Evolutionary conservation across 371 early-diverging fungal species (phyloP), one percentile per base, ranked within the genome.

Genomic region (Choanephora cucurbitarum): DNA sequence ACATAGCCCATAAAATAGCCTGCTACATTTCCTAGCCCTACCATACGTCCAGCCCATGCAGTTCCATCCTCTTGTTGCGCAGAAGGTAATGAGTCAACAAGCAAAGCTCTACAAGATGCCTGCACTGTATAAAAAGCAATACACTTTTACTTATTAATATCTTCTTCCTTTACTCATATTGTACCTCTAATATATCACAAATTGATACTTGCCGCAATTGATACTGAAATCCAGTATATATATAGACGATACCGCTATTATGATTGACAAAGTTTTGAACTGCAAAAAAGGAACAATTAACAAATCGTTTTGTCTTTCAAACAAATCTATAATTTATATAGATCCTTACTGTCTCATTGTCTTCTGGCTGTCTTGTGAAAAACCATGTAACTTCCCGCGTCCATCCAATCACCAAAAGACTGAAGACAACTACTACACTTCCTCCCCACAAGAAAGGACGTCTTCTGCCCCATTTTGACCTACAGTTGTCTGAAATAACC

Each of bases 41-140:
- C 84, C 89, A 96, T 92, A 23, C 90, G 81, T n/a, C 91, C 89
- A 2, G 94, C 95, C 92, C 92, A 94, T 2, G 95, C 91, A 15
- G 88, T 94, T n/a, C 91, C 94, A 23, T 70, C 67, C 18, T 90
- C 90, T 71, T 97, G 98, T 53, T 90, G 89, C 21, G 86, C 71
- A 0, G 88, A 71, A 1, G 92, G 93, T 23, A 90, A 69, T 28
- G 86, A 77, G 61, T 97, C 98, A 14, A 97, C 92, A 28, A 95
- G 84, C 17, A 97, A 73, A 21, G 95, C 92, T 52, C 98, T 87
- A 63, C 88, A 86, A 42, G 86, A 81, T 43, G 94, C 93, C 75
- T 92, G 91, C 8, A 91, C 86, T 85, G 57, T 22, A 41, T 11
- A 28, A 28, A 28, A 28, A 28, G 7, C 28, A 28, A 28, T 28